Percentiles rank a stretch among this genome's conserved stretches.
Evolutionary conservation across 768 basidiomycete species (phyloP).

Genomic region (Macrolepiota albuminosa): DNA sequence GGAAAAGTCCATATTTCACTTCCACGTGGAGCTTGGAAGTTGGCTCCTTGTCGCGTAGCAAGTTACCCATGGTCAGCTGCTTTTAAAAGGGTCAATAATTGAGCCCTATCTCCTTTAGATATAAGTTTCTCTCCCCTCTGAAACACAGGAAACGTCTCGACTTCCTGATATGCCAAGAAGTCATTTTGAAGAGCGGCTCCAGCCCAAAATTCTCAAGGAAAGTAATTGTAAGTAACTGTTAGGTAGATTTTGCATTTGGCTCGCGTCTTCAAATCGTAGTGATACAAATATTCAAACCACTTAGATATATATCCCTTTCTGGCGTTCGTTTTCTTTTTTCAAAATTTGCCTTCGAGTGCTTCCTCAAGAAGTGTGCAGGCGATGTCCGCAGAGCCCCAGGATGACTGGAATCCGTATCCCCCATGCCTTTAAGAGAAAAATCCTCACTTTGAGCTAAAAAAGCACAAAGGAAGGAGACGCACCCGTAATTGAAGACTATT

Average conservation of each 20-base stretch:
- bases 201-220: not conserved
- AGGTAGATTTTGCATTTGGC: not conserved
- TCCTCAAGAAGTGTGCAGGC: constrained; percentile 44
- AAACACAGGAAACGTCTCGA: not conserved
- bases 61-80: not conserved
- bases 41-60: not conserved
- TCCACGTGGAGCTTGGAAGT: not conserved
- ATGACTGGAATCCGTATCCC: constrained; percentile 62
- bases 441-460: not conserved
- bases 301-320: not conserved
- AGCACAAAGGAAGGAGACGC: constrained; percentile 16
- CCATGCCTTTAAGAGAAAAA: constrained; percentile 41
- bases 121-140: not conserved
- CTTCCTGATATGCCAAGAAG: not conserved
- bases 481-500: constrained; percentile 64
- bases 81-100: not conserved
- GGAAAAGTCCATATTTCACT: not conserved
- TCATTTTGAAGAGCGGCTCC: not conserved
- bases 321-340: not conserved
- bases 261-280: not conserved
- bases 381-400: constrained; percentile 59
- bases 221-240: not conserved
- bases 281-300: not conserved
- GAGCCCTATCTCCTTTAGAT: not conserved
- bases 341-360: constrained; percentile 16